Percentiles rank a stretch among this genome's conserved stretches.
These are phyloP conservation scores for Blepharisma stoltei DNA, from an alignment of 73 alveolate genomes.

Conservation along the genomic window DNA sequence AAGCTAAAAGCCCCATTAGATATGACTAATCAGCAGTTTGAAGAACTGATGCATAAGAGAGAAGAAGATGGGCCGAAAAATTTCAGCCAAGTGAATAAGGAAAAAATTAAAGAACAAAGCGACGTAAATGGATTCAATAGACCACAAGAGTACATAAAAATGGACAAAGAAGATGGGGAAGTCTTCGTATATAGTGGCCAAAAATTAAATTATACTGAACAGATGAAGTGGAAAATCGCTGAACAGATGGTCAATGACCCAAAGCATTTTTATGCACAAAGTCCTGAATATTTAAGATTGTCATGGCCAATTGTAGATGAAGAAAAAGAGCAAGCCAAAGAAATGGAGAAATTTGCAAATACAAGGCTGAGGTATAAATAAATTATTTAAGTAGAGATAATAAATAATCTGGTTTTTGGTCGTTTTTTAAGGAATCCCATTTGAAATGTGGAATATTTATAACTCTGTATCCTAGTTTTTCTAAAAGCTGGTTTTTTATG, in stretches of 20 bases:
- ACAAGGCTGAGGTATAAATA: slow-evolving; percentile 13
- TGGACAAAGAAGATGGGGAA: slow-evolving; percentile 35
- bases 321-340: slow-evolving; percentile 39
- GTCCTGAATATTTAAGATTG: slow-evolving; percentile 44
- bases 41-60: slow-evolving; percentile 22
- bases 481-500: too few relatives aligned
- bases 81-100: slow-evolving; percentile 18
- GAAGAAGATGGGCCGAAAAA: slow-evolving; percentile 22
- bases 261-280: slow-evolving; percentile 55
- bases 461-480: too few relatives aligned
- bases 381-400: background rate
- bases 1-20: slow-evolving; percentile 34
- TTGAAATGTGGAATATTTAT: too few relatives aligned
- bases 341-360: slow-evolving; percentile 35
- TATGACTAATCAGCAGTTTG: slow-evolving; percentile 21
- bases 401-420: too few relatives aligned
- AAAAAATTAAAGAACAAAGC: background rate
- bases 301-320: slow-evolving; percentile 68
- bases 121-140: slow-evolving; percentile 25
- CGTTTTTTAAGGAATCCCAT: too few relatives aligned
- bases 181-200: slow-evolving; percentile 62
- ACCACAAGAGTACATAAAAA: slow-evolving; percentile 20
- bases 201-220: slow-evolving; percentile 49
- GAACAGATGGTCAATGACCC: slow-evolving; percentile 43
- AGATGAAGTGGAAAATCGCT: slow-evolving; percentile 55